A percentile compares a stretch with the other conserved stretches of the same genome.
Conservation (phyloP, 257 asterid genomes). For the Solanum piurae region DNA sequence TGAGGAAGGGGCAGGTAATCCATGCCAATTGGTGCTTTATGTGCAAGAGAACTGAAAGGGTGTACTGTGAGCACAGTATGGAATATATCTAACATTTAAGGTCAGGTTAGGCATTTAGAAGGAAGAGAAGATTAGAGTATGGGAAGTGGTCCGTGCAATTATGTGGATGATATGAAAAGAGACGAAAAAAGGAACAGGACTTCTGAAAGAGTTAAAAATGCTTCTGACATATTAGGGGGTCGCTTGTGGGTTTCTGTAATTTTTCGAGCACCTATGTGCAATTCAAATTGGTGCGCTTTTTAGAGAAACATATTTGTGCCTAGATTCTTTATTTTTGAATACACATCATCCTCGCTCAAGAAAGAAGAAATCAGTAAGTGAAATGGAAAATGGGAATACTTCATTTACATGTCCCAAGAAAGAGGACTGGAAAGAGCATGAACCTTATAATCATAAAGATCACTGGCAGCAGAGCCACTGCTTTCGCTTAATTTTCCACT, state of each 20-base stretch:
- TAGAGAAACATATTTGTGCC: not conserved
- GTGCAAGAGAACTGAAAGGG: not conserved
- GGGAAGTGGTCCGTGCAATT: not conserved
- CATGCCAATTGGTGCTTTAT: not conserved
- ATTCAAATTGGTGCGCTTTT: not conserved
- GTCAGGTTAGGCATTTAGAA: not conserved
- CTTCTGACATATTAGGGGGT: not conserved
- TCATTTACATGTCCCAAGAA: not conserved
- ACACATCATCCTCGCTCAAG: not conserved
- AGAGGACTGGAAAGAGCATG: constrained; percentile 1
- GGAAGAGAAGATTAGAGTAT: not conserved
- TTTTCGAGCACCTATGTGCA: not conserved
- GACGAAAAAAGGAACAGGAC: not conserved
- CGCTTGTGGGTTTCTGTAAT: not conserved
- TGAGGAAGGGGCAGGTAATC: not conserved
- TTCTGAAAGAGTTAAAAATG: not conserved
- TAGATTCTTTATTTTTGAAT: not conserved
- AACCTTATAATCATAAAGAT: constrained; percentile 91
- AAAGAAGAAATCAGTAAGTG: not conserved
- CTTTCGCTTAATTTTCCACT: constrained; percentile 89
- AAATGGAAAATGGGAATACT: not conserved
- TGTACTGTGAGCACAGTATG: not conserved
- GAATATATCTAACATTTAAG: not conserved
- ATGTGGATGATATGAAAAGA: not conserved
- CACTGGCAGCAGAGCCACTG: constrained; percentile 84